A percentile compares a stretch with the other conserved stretches of the same genome.
These are phyloP conservation scores for Phaeosphaeriaceae sp. DNA, from an alignment of 2,329 filamentous ascomycete genomes.

Conservation along the genomic window DNA sequence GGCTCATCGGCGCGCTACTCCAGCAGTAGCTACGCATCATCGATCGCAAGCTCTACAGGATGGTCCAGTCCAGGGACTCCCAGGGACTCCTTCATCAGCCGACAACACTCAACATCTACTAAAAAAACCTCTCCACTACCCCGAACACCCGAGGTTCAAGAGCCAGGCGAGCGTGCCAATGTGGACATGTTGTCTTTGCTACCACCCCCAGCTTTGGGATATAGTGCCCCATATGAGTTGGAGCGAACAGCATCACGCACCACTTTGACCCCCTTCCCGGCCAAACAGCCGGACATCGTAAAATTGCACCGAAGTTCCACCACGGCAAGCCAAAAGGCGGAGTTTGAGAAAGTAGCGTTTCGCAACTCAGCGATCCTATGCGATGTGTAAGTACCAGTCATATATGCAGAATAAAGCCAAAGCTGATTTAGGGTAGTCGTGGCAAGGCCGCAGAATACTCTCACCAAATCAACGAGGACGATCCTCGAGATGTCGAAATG, in stretches of 20 bases:
- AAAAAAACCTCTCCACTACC: conserved; percentile 18
- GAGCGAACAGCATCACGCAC: conserved; percentile 18
- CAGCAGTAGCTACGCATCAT: conserved; percentile 76
- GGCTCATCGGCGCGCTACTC: conserved; percentile 88
- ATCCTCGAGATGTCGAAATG: conserved; percentile 51
- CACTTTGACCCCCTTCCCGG: conserved; percentile 27
- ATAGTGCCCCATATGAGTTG: conserved; percentile 18
- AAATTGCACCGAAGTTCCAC: conserved; percentile 40
- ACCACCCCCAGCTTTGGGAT: conserved; percentile 31
- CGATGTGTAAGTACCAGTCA: conserved; percentile 44
- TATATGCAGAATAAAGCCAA: not conserved
- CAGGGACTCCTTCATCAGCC: conserved; percentile 14
- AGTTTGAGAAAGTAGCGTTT: conserved; percentile 52
- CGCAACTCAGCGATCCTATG: conserved; percentile 54
- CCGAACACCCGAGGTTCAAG: conserved; percentile 22
- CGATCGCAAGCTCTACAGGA: conserved; percentile 61
- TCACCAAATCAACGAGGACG: conserved; percentile 42
- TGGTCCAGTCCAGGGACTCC: conserved; percentile 17
- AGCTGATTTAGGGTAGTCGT: conserved; percentile 31
- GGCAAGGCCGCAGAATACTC: conserved; percentile 52
- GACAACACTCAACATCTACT: conserved; percentile 17
- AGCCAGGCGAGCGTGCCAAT: conserved; percentile 15
- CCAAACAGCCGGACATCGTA: conserved; percentile 24
- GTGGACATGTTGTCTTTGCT: conserved; percentile 25
- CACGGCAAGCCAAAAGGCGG: conserved; percentile 40